phyloP scores from a whole-genome alignment of 140 eudicot species.

The Bidens hawaiensis region DNA sequence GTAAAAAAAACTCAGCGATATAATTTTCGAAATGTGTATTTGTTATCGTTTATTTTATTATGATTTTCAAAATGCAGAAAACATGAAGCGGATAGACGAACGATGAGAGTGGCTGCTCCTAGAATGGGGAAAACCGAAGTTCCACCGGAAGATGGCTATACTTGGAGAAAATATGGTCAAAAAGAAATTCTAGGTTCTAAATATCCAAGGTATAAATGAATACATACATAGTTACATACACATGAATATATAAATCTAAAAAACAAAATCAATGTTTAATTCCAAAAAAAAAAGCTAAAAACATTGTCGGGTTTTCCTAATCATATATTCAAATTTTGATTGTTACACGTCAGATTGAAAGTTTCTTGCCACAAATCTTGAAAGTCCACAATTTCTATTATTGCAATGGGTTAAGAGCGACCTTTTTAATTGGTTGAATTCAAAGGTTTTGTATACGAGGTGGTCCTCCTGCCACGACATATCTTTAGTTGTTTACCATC shows the following conservation, averaged over 20 bases:
- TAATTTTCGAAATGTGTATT: neutral
- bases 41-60: too few species aligned
- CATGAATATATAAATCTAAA: too few species aligned
- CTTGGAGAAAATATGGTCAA: slow-evolving; percentile 98
- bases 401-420: slow-evolving; percentile 23
- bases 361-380: slow-evolving; percentile 16
- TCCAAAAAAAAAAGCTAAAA: neutral
- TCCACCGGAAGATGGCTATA: slow-evolving; percentile 91
- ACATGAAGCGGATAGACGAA: slow-evolving; percentile 42
- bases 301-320: neutral
- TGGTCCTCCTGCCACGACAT: slow-evolving; percentile 34
- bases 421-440: slow-evolving; percentile 31
- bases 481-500: slow-evolving; percentile 10
- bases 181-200: slow-evolving; percentile 77
- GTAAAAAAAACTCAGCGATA: neutral
- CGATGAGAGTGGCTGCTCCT: slow-evolving; percentile 56
- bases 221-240: neutral
- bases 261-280: neutral
- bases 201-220: slow-evolving; percentile 59
- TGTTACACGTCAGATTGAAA: slow-evolving; percentile 10
- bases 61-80: slow-evolving; percentile 34
- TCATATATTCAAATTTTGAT: neutral
- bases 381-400: slow-evolving; percentile 26
- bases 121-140: slow-evolving; percentile 79
- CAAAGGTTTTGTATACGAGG: slow-evolving; percentile 23